Evolutionary conservation across 2,329 filamentous ascomycete species (phyloP).

Genomic region (Aspergillus amoenus): DNA sequence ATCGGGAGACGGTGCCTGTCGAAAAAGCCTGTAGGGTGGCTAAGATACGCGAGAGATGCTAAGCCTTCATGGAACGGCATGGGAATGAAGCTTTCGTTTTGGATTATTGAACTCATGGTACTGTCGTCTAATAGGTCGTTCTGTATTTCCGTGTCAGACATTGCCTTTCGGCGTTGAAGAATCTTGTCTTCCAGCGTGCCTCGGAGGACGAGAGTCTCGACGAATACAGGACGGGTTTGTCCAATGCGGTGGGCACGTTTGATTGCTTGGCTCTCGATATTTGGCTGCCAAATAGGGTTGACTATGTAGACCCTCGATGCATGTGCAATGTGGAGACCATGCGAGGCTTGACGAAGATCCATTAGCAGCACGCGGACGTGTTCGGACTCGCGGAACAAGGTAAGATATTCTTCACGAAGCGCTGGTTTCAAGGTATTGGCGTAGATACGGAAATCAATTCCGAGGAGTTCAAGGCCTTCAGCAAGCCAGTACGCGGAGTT

Average conservation of each 20-base stretch:
- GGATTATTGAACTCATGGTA: slow-evolving; percentile 59
- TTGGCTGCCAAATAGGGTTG: slow-evolving; percentile 79
- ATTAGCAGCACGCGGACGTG: slow-evolving; percentile 79
- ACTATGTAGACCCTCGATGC: slow-evolving; percentile 88
- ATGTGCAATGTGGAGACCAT: slow-evolving; percentile 79
- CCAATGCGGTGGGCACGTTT: slow-evolving; percentile 87
- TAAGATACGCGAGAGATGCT: slow-evolving; percentile 27
- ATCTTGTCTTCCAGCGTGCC: slow-evolving; percentile 85
- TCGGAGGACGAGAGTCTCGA: slow-evolving; percentile 80
- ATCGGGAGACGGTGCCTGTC: slow-evolving; percentile 39
- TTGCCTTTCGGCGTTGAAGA: slow-evolving; percentile 67
- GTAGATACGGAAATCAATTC: slow-evolving; percentile 61
- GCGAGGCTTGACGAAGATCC: slow-evolving; percentile 86
- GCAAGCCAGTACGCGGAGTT: slow-evolving; percentile 85
- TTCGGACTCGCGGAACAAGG: slow-evolving; percentile 69
- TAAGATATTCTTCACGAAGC: slow-evolving; percentile 71
- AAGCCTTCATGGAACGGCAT: slow-evolving; percentile 33
- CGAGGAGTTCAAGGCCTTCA: slow-evolving; percentile 72
- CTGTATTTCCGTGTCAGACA: slow-evolving; percentile 65
- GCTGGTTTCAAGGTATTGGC: slow-evolving; percentile 56
- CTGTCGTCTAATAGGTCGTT: slow-evolving; percentile 57
- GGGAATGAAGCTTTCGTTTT: slow-evolving; percentile 53
- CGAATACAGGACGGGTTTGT: slow-evolving; percentile 73
- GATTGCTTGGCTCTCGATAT: slow-evolving; percentile 85
- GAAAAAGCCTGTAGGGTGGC: slow-evolving; percentile 35